These are phyloP conservation scores for Blastomyces gilchristii DNA, from an alignment of 2,329 filamentous ascomycete species.

Conservation along the genomic window DNA sequence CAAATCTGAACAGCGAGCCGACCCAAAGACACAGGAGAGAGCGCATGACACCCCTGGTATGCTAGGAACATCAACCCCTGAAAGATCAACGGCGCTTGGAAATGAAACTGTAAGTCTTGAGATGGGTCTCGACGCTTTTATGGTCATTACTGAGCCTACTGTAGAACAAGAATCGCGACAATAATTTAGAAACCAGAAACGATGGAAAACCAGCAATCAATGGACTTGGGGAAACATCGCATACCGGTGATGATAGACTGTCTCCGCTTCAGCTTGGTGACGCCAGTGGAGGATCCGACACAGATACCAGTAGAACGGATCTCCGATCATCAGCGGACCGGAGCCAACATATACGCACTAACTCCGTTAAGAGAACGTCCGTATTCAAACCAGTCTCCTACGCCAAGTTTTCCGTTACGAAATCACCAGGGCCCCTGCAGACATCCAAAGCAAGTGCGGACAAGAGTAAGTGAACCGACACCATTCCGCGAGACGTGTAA, in stretches of 20 bases:
- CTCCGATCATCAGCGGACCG: conserved; percentile 33
- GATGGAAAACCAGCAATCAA: conserved; percentile 30
- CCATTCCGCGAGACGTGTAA: not conserved
- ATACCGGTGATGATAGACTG: conserved; percentile 31
- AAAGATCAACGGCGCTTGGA: conserved; percentile 12
- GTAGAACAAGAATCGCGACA: not conserved
- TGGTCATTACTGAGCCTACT: not conserved
- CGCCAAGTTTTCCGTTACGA: conserved; percentile 55
- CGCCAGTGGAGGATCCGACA: conserved; percentile 49
- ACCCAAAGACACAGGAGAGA: conserved; percentile 16
- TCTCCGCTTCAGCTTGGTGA: conserved; percentile 30
- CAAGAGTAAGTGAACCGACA: conserved; percentile 37
- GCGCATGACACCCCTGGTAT: conserved; percentile 17
- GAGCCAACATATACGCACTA: conserved; percentile 38
- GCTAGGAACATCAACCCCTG: conserved; percentile 14
- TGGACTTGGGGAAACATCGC: conserved; percentile 27
- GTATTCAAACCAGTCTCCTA: conserved; percentile 57
- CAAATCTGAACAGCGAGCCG: conserved; percentile 21
- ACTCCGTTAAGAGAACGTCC: conserved; percentile 50
- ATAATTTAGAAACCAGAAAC: not conserved
- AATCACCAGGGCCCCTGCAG: conserved; percentile 46
- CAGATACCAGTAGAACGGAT: conserved; percentile 50
- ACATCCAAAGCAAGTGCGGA: conserved; percentile 42
- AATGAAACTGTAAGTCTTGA: conserved; percentile 5
- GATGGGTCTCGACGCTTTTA: not conserved